Conservation (phyloP, 1,284 basidiomycete species). For the Trametes hirsuta region DNA sequence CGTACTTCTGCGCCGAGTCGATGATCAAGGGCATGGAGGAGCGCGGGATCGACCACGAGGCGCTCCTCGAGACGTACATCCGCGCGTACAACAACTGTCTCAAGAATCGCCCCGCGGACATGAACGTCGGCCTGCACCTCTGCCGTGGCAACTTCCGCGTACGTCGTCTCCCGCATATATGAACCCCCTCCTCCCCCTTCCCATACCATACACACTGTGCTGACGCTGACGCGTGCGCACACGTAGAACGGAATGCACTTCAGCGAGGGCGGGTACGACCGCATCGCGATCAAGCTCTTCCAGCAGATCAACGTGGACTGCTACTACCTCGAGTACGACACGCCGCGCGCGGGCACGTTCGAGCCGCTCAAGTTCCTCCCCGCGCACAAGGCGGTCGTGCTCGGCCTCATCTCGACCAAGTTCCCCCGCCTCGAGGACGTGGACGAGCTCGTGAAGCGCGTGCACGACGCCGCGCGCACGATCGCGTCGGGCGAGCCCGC, state of each 20-base stretch:
- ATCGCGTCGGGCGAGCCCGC: constrained; percentile 55
- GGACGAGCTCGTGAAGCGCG: constrained; percentile 57
- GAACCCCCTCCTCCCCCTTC: not conserved
- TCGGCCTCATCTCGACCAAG: constrained; percentile 80
- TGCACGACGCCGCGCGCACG: constrained; percentile 65
- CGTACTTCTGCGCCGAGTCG: constrained; percentile 65
- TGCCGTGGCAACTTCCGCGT: constrained; percentile 82
- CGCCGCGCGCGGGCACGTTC: constrained; percentile 72
- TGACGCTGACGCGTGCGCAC: not conserved
- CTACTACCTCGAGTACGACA: constrained; percentile 84
- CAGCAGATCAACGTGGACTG: constrained; percentile 73
- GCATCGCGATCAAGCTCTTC: constrained; percentile 77
- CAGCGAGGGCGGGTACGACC: constrained; percentile 74
- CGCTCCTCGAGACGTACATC: constrained; percentile 71
- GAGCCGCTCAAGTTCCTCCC: constrained; percentile 70
- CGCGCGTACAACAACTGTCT: constrained; percentile 71
- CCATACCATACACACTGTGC: not conserved
- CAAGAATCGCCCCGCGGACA: constrained; percentile 59
- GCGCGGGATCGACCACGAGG: constrained; percentile 61
- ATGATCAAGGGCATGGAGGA: constrained; percentile 68
- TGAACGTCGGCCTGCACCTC: constrained; percentile 73
- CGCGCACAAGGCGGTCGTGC: constrained; percentile 65
- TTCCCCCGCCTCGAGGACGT: constrained; percentile 66
- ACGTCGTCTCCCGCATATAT: not conserved
- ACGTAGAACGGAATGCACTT: constrained; percentile 64